Evolutionary conservation across 805 yeast species (phyloP).

Genomic region (Groenewaldozyma tartarivorans): DNA sequence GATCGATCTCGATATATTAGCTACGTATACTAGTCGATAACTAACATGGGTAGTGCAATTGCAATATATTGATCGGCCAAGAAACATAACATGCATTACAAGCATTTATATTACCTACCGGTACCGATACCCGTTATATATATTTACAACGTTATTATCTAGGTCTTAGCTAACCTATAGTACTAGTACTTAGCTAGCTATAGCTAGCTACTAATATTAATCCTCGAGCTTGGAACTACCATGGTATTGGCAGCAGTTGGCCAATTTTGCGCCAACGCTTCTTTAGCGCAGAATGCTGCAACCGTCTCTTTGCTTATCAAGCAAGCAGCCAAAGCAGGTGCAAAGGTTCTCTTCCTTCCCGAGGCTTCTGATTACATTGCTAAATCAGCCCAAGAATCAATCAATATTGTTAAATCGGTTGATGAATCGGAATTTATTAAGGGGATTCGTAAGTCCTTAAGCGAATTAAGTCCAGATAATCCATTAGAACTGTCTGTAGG

Average conservation of each 20-base stretch:
- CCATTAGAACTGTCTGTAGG: slow-evolving; percentile 70
- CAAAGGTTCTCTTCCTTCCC: slow-evolving; percentile 71
- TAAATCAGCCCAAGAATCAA: slow-evolving; percentile 55
- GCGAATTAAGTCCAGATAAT: slow-evolving; percentile 31
- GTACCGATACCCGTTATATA: no score
- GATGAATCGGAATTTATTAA: slow-evolving; percentile 33
- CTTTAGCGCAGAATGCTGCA: slow-evolving; percentile 47
- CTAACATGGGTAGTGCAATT: no score
- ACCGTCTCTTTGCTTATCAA: slow-evolving; percentile 50
- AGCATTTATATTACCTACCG: no score
- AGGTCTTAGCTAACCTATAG: no score
- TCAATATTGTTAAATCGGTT: slow-evolving; percentile 42
- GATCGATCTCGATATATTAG: no score
- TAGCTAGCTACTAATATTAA: neutral
- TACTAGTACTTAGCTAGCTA: no score
- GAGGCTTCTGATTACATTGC: slow-evolving; percentile 87
- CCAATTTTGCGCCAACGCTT: slow-evolving; percentile 70
- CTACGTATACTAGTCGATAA: no score
- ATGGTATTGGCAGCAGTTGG: slow-evolving; percentile 73
- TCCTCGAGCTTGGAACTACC: neutral
- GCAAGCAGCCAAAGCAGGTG: slow-evolving; percentile 53
- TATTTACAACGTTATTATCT: no score
- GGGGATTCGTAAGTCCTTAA: slow-evolving; percentile 38
- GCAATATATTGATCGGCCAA: no score
- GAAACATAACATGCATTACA: no score